phyloP scores from a whole-genome alignment of 129 eudicot genomes.

The Daucus carota region DNA sequence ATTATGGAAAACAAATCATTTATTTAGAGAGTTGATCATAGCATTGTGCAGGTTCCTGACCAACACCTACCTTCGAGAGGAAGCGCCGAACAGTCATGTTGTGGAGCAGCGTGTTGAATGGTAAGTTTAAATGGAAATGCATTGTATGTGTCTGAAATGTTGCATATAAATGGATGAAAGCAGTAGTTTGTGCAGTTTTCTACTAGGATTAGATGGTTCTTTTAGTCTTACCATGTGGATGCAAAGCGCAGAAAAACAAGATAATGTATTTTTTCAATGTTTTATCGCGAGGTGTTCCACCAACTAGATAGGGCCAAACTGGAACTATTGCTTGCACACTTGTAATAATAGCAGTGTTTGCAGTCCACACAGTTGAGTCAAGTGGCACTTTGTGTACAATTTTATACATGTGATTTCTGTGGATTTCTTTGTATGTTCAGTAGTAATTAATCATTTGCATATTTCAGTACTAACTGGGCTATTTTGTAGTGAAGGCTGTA shows the following conservation, averaged over 20 bases:
- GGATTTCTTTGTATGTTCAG: background rate
- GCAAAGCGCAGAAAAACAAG: background rate
- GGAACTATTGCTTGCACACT: background rate
- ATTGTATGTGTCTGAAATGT: background rate
- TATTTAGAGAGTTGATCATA: background rate
- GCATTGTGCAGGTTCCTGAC: constrained; percentile 68
- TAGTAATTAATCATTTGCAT: background rate
- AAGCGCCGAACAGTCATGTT: constrained; percentile 88
- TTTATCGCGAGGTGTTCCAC: background rate
- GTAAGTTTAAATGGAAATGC: constrained; percentile 34
- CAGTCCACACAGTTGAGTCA: background rate
- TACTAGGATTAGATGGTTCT: background rate
- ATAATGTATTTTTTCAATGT: background rate
- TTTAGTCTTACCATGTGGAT: background rate
- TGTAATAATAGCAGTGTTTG: background rate
- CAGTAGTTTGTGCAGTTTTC: background rate
- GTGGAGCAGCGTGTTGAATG: constrained; percentile 99
- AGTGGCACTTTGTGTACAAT: background rate
- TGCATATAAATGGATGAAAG: background rate
- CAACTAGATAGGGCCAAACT: background rate
- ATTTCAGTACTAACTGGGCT: background rate
- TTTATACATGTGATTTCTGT: background rate
- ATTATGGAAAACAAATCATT: background rate
- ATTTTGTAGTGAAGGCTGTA: constrained; percentile 70
- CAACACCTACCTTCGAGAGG: constrained; percentile 92